Conservation (phyloP, 352 stramenopile genomes). For the Globisporangium cederbergense region DNA sequence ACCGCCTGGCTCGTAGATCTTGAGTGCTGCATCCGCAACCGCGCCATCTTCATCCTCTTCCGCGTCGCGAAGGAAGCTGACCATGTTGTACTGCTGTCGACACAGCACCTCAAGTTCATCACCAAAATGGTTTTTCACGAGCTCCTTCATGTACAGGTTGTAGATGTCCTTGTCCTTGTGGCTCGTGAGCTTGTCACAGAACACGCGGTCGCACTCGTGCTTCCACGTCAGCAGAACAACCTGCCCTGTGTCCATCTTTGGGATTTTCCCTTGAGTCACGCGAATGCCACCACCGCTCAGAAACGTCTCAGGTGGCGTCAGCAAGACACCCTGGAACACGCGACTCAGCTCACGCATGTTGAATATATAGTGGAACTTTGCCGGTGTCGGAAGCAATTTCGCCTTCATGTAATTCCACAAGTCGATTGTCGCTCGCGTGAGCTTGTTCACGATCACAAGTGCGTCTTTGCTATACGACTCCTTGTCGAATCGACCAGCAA, state of each 20-base stretch:
- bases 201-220: conserved; percentile 97
- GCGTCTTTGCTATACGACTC: conserved; percentile 85
- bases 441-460: conserved; percentile 86
- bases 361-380: conserved; percentile 99
- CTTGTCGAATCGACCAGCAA: conserved; percentile 91
- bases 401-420: conserved; percentile 97
- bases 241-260: conserved; percentile 89
- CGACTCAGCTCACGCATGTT: conserved; percentile 98
- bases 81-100: conserved; percentile 90
- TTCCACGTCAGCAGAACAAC: conserved; percentile 96
- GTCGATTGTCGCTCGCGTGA: conserved; percentile 95
- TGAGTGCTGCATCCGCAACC: conserved; percentile 92
- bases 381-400: conserved; percentile 96
- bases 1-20: conserved; percentile 97
- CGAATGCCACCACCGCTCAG: conserved; percentile 84
- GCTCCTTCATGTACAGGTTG: conserved; percentile 88
- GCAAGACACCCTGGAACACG: conserved; percentile 97
- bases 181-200: conserved; percentile 97
- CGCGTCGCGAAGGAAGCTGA: conserved; percentile 97
- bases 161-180: conserved; percentile 97
- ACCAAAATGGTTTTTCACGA: conserved; percentile 90
- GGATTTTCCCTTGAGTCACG: conserved; percentile 80
- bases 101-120: conserved; percentile 75
- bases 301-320: conserved; percentile 95
- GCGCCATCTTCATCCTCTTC: conserved; percentile 96